Evolutionary conservation across 495 filamentous ascomycete genomes (phyloP), one percentile per base, ranked within the genome.

Genomic region (Neurospora sp.): DNA sequence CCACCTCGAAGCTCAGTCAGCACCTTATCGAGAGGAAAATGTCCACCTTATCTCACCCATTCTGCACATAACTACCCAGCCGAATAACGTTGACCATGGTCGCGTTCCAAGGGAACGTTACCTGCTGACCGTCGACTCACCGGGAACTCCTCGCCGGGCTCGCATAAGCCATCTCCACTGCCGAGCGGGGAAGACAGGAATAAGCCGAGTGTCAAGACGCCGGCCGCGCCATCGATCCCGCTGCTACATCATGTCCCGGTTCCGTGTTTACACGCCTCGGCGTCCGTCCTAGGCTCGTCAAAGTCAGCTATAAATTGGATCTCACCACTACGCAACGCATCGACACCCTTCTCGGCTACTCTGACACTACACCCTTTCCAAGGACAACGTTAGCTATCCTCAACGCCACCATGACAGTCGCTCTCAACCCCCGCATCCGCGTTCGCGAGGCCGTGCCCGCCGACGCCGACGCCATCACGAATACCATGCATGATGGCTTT

Each of bases 361-460:
- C 46, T 48, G 46, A 11, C 20, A 11, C 3, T 16, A 62, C 23
- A 35, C 14, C 54, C 20, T 8, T 4, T 62, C 54, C 14, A 62
- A 35, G 10, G 14, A 16, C 14, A 37, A 37, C 54, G 14, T 37
- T 35, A 35, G 6, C 23, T 62, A 62, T 62, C 14, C 12, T 35
- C 44, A 69, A n/a, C 8, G 35, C 66, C 59, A 69, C n/a, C 54
- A 79, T 76, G 76, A 39, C 75, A n/a, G 41, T 69, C 16, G 27
- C 72, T 41, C 8, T 44, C 11, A 76, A 74, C 4, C 73, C 75
- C 59, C 75, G 72, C 23, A 59, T 81, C 66, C 73, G 78, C 27
- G 41, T 80, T 70, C 80, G 80, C 23, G 74, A 77, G 23, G 79
- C 78, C 37, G 71, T 42, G 5, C 73, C 39, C 23, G 79, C 78